Base-by-base conservation (phyloP, 2,329 filamentous ascomycete genomes). In the Coniochaeta prunicola region DNA sequence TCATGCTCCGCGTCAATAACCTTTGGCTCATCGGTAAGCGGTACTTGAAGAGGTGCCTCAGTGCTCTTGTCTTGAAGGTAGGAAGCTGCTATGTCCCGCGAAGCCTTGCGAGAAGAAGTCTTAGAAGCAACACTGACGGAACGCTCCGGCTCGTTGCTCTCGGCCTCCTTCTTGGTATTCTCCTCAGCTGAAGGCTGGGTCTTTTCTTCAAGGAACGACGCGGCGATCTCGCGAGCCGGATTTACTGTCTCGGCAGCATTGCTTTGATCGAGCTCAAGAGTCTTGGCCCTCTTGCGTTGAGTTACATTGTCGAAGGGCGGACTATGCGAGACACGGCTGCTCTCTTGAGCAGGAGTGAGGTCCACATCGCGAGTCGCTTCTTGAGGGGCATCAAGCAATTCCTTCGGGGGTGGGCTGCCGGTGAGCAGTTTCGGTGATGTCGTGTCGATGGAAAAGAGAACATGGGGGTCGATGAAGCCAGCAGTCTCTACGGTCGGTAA, bases 201-300 rank as follows among this genome's bases (percentile, higher is more conserved):
- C 31, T 55, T 55, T 2, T 55, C 31, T 12, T 62, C 60, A 15
- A 59, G 45, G 17, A 57, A 60, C 10, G 59, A 61, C 26, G 64
- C 63, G 17, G 64, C 62, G 36, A 67, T 56, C 45, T 69, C 68
- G 7, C 57, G 58, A 30, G 66, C 63, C n/a, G 66, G 45, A 28
- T 50, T 50, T 12, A 69, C 63, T 19, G 68, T 63, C 56, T 70
- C 66, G 2, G 65, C 57, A 13, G 70, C 58, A 58, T 65, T 64
- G n/a, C 60, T 53, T 15, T 67, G 60, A 19, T 70, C 66, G 38
- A 59, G 61, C 33, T 67, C 61, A 58, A 62, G 60, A 21, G 65
- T 72, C 59, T 70, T 71, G 56, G 66, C 58, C 64, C 70, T 74
- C 65, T 75, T 76, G 53, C 69, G 70, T 19, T 67, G 69, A 34